Evolutionary conservation across 768 basidiomycete species (phyloP).

Genomic region (Lepiota venenata): DNA sequence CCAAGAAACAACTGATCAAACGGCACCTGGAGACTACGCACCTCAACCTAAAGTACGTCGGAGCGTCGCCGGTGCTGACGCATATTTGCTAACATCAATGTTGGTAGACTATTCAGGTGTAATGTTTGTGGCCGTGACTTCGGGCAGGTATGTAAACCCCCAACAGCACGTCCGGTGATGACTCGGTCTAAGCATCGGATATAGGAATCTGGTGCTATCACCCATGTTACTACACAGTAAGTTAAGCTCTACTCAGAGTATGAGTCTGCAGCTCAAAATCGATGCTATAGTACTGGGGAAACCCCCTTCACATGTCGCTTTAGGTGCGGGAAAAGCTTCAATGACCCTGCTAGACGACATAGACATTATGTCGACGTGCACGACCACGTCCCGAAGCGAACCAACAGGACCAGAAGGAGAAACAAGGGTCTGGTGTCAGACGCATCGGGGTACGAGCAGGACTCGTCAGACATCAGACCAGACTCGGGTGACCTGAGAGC

Average conservation of each 20-base stretch:
- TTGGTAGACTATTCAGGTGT: slow-evolving; percentile 14
- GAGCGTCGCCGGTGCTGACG: neutral
- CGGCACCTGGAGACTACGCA: slow-evolving; percentile 66
- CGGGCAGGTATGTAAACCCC: neutral
- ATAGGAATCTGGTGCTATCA: slow-evolving; percentile 55
- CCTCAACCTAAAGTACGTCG: slow-evolving; percentile 53
- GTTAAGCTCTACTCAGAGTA: slow-evolving; percentile 8
- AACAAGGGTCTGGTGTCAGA: neutral
- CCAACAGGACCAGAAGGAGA: neutral
- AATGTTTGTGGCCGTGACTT: neutral
- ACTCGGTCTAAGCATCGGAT: neutral
- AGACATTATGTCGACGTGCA: slow-evolving; percentile 27
- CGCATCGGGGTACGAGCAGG: no score
- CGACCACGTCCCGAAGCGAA: slow-evolving; percentile 9
- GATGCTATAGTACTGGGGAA: slow-evolving; percentile 46
- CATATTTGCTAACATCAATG: neutral
- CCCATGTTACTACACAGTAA: slow-evolving; percentile 53
- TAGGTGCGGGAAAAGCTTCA: slow-evolving; percentile 50
- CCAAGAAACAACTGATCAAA: slow-evolving; percentile 59
- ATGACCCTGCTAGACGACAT: slow-evolving; percentile 62
- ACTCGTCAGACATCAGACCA: no score
- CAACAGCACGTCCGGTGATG: neutral
- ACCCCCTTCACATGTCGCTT: slow-evolving; percentile 46
- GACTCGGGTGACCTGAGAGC: no score
- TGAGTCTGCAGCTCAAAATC: neutral